Percentiles rank a stretch among this genome's conserved stretches.
These are phyloP conservation scores for Magnaporthales sp. DNA, from an alignment of 2,329 filamentous ascomycete species.

Conservation along the genomic window DNA sequence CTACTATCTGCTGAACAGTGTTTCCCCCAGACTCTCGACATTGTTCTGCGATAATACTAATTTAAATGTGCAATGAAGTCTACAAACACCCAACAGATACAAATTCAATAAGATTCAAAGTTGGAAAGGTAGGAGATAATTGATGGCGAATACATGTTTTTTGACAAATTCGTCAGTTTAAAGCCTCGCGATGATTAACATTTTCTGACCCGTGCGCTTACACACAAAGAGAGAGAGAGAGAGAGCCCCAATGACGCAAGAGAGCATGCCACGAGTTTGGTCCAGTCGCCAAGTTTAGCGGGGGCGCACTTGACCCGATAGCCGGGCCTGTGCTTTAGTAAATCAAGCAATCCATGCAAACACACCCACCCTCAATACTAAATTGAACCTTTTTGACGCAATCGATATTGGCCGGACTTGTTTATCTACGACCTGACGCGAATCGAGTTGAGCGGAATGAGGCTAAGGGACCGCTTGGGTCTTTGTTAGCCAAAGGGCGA, in stretches of 20 bases:
- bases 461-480: not conserved
- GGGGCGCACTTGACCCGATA: not conserved
- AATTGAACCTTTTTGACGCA: not conserved
- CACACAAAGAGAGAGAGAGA: not conserved
- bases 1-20: not conserved
- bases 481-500: too few species aligned
- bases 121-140: too few species aligned
- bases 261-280: not conserved
- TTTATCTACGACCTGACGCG: not conserved
- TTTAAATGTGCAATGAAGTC: too few species aligned
- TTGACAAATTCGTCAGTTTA: too few species aligned
- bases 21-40: too few species aligned
- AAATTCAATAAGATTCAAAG: too few species aligned
- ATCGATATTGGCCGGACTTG: not conserved
- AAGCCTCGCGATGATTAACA: too few species aligned
- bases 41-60: too few species aligned
- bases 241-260: not conserved
- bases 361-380: not conserved
- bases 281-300: not conserved
- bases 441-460: not conserved
- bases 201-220: not conserved
- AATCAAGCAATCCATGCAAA: not conserved
- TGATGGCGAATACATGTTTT: too few species aligned
- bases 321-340: not conserved
- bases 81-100: too few species aligned